Conservation (phyloP, 495 filamentous ascomycete genomes). For the Penicillium odoratum region DNA sequence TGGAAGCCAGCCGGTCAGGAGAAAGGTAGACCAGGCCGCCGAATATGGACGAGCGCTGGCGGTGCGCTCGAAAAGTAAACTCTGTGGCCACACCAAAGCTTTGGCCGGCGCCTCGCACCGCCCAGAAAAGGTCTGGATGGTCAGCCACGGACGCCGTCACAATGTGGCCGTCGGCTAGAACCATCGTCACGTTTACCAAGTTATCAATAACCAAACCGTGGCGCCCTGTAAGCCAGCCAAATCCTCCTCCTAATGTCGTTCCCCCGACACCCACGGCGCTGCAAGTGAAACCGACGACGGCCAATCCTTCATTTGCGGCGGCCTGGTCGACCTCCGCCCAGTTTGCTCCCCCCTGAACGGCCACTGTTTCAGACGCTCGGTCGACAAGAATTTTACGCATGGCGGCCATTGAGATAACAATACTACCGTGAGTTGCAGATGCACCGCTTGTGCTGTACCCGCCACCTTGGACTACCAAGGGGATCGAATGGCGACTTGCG, state of each 20-base stretch:
- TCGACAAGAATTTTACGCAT: constrained; percentile 27
- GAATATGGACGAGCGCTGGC: not conserved
- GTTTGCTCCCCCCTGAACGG: constrained; percentile 52
- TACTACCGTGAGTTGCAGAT: not conserved
- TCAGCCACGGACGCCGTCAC: not conserved
- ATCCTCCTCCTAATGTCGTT: constrained; percentile 57
- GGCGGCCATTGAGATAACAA: not conserved
- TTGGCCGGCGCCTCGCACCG: not conserved
- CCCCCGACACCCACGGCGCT: constrained; percentile 63
- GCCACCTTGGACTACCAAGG: not conserved
- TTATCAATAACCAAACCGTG: constrained; percentile 56
- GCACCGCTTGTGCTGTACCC: not conserved
- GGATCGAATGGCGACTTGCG: not conserved
- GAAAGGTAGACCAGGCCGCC: not conserved
- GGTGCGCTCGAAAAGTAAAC: not conserved
- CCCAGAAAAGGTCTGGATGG: not conserved
- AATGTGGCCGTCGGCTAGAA: constrained; percentile 47
- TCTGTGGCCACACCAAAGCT: not conserved
- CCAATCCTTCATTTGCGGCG: constrained; percentile 49
- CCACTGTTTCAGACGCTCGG: constrained; percentile 39
- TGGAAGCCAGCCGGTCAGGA: not conserved
- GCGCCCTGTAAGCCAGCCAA: constrained; percentile 50
- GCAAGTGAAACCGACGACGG: constrained; percentile 60
- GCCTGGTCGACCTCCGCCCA: constrained; percentile 59
- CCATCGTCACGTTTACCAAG: constrained; percentile 47